A percentile compares a stretch with the other conserved stretches of the same genome.
Conservation (phyloP, 129 eudicot genomes). For the Artemisia argyi region DNA sequence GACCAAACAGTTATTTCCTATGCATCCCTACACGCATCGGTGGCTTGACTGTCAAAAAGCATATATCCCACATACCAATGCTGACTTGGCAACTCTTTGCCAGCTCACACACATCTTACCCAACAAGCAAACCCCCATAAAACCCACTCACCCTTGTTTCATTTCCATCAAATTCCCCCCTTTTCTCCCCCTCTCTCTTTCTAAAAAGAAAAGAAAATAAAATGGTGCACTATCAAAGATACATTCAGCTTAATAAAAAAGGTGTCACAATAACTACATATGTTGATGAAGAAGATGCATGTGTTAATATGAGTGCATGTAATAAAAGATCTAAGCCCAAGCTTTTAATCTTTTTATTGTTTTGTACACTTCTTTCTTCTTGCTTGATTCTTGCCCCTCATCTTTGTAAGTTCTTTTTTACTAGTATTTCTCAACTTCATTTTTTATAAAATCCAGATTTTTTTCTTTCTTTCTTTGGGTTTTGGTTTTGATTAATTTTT, state of each 20-base stretch:
- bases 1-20: background rate
- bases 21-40: conserved; percentile 18
- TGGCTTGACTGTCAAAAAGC: conserved; percentile 32
- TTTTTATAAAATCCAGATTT: background rate
- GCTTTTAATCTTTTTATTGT: conserved; percentile 43
- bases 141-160: conserved; percentile 21
- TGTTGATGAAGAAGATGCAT: conserved; percentile 61
- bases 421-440: background rate
- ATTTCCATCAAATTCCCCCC: conserved; percentile 21
- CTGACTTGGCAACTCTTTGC: conserved; percentile 43
- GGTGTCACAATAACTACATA: conserved; percentile 29
- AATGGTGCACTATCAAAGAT: conserved; percentile 56
- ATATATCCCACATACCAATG: conserved; percentile 28
- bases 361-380: conserved; percentile 57
- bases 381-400: conserved; percentile 58
- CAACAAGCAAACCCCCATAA: conserved; percentile 34
- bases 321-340: conserved; percentile 57
- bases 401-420: conserved; percentile 38
- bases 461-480: background rate
- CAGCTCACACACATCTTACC: conserved; percentile 38
- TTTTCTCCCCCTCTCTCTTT: background rate
- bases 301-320: conserved; percentile 33
- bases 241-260: conserved; percentile 47
- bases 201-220: background rate
- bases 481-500: conserved; percentile 2